Conservation (phyloP, 306 rosid species). For the Ziziphus jujuba region DNA sequence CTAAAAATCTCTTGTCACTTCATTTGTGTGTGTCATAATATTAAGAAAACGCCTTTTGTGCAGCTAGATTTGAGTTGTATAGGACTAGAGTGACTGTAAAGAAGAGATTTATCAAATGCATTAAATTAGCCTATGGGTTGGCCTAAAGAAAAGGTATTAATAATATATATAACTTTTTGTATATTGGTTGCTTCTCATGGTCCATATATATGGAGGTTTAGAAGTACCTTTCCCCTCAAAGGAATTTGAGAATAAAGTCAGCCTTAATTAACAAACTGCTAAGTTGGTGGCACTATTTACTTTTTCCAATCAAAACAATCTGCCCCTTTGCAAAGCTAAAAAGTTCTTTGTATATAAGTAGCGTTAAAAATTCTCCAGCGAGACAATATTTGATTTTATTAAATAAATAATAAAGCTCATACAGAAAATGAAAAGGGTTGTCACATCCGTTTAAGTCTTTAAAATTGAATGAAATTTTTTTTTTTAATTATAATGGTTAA, state of each 20-base stretch:
- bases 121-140: not conserved
- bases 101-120: not conserved
- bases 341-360: not conserved
- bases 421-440: too few species aligned
- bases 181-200: constrained; percentile 10
- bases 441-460: too few species aligned
- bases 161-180: not conserved
- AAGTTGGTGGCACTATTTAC: constrained; percentile 7
- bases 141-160: not conserved
- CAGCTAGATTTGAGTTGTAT: constrained; percentile 5
- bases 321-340: constrained; percentile 2
- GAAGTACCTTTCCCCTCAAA: constrained; percentile 4
- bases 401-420: too few species aligned
- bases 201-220: not conserved
- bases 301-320: not conserved
- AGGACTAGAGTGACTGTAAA: not conserved
- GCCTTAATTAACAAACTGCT: constrained; percentile 3
- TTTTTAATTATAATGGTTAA: too few species aligned
- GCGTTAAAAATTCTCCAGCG: too few species aligned
- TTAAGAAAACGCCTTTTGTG: not conserved
- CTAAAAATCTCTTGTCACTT: too few species aligned
- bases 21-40: not conserved
- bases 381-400: too few species aligned
- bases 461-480: too few species aligned
- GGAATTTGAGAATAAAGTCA: constrained; percentile 12